Evolutionary conservation across 2,329 filamentous ascomycete genomes (phyloP), one percentile per base, ranked within the genome.

Genomic region (Pseudophaeomoniella oleicola): DNA sequence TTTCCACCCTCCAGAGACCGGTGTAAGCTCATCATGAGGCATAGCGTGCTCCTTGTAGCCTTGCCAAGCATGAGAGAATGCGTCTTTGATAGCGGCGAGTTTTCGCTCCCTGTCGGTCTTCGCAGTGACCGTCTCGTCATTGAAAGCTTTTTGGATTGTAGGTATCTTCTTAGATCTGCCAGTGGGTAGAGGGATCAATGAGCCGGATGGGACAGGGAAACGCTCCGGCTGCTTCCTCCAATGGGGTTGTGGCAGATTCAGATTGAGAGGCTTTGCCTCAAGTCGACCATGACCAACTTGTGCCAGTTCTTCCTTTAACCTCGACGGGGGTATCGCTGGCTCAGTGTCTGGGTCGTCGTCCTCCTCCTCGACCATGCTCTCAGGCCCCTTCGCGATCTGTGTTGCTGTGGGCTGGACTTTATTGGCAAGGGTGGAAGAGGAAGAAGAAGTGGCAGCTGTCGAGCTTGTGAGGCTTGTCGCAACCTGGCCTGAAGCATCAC

Each of bases 21-120:
- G 90, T 32, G 62, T 69, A 12, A 96, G 60, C 60, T 96, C 90
- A 51, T 96, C 90, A 47, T 92, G 82, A 42, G 78, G 72, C 75
- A 83, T 90, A 9, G 87, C 88, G 48, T 77, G 68, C 42, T 75
- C 66, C 50, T 72, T 81, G 60, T 96, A 96, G 22, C 82, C 84
- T 3, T 64, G 59, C 88, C 90, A 96, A 1, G 84, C 77, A 47
- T 78, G 78, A 48, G 72, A 63, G 55, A 92, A 82, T 39, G 86
- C 80, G 4, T 71, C 66, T 53, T 77, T 84, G 53, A 96, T 78
- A 27, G 68, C 62, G 5, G 66, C 63, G 39, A 81, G 69, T 39
- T 82, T 77, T 36, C 71, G 58, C 41, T 77, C 57, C 19, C 87
- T 75, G 46, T 74, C 73, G 34, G 67, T 65, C 48, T 72, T 77